Base-by-base conservation (phyloP, 192 early-diverging fungal genomes). In the Anaeromyces robustus region DNA sequence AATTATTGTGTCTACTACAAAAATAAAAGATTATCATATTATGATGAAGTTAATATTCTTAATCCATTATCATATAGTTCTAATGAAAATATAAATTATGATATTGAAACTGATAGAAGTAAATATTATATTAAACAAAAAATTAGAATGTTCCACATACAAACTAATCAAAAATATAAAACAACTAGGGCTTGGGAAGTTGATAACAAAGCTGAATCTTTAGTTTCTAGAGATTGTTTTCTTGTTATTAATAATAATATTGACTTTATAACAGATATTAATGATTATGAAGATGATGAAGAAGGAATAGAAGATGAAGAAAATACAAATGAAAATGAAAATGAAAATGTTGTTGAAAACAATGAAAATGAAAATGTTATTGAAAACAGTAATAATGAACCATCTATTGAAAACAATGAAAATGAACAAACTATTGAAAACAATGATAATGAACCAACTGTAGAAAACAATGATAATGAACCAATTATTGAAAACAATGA, bases 111-210 rank as follows among this genome's bases (percentile, higher is more conserved):
- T 11, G 52, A 68, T 68, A 7, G 28, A 18, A 68, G 52, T 68
- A n/a, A 26, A 4, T 11, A 11, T 18, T 68, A 68, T n/a, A 68
- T 28, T 5, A 68, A 68, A 26, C 52, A 68, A 68, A 18, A 22
- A 11, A 5, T 68, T 26, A 18, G 18, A 29, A 82, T 88, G 77
- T 90, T 84, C 78, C 89, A 90, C 32, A 88, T 90, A 29, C 82
- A 87, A 30, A 87, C 83, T 0, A 89, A 90, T 82, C 78, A 29
- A 30, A 79, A 82, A 28, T 88, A 84, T 78, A 77, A 80, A 77
- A 90, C 89, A 0, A 85, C 85, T 12, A 79, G 89, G 18, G 87
- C 89, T 0, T 82, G 86, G 28, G 79, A 90, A 78, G 86, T 90
- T 1, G 43, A 39, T 30, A 79, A 30, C 12, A 68, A 41, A 30